Conservation (phyloP, 2,329 filamentous ascomycete genomes). For the Amauroascus verrucosus region DNA sequence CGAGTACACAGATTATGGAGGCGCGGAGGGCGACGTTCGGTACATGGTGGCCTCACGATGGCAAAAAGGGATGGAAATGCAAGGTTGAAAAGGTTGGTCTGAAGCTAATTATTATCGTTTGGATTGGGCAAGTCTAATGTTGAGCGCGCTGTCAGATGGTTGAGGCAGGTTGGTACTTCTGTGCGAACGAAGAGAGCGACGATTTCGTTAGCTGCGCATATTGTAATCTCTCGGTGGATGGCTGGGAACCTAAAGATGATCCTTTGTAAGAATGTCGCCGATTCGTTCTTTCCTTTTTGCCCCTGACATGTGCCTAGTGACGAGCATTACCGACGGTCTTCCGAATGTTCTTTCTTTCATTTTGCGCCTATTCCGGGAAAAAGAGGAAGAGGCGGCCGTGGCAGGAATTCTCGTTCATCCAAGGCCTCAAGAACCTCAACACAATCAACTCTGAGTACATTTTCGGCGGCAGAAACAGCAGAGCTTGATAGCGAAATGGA, state of each 20-base stretch:
- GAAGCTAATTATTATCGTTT: slow-evolving; percentile 14
- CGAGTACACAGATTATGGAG: slow-evolving; percentile 57
- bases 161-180: slow-evolving; percentile 89
- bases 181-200: slow-evolving; percentile 68
- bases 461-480: slow-evolving; percentile 36
- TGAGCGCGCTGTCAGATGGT: slow-evolving; percentile 52
- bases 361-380: slow-evolving; percentile 53
- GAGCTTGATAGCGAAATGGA: slow-evolving; percentile 45
- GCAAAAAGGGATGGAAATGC: slow-evolving; percentile 78
- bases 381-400: slow-evolving; percentile 39
- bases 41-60: slow-evolving; percentile 66
- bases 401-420: slow-evolving; percentile 50
- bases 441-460: slow-evolving; percentile 38
- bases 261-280: slow-evolving; percentile 53
- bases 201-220: slow-evolving; percentile 89
- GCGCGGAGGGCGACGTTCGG: slow-evolving; percentile 76
- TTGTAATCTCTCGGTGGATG: slow-evolving; percentile 79
- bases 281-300: slow-evolving; percentile 16
- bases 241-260: slow-evolving; percentile 88
- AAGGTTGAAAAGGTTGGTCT: slow-evolving; percentile 66
- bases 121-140: slow-evolving; percentile 3
- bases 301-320: slow-evolving; percentile 45
- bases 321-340: slow-evolving; percentile 71
- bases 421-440: slow-evolving; percentile 58
- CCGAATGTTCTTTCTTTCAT: slow-evolving; percentile 72